Evolutionary conservation across 805 yeast genomes (phyloP), one percentile per base, ranked within the genome.

Genomic region (Jamesozyma spencerorum): DNA sequence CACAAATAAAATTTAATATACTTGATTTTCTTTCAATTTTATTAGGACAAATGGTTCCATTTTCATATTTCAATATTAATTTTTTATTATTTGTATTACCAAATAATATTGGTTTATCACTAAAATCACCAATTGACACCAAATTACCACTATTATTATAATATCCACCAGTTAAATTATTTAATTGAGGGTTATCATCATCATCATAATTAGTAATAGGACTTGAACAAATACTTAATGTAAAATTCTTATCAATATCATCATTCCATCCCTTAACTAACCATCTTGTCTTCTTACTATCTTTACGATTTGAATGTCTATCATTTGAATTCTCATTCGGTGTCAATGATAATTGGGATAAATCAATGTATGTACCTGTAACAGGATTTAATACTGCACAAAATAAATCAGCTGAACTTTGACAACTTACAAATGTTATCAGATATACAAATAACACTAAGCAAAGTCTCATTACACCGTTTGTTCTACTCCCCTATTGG

Each of bases 1-100:
- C 95, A 60, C 96, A 86, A 12, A 79, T 72, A 48, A 86, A 83
- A 18, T 84, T 72, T 36, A 86, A 55, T 3, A 84, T 58, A 0
- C 94, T 74, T 2, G 87, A 76, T 51, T 73, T 80, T 37, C 76
- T 66, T 29, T 67, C 71, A 37, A 69, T 61, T 0, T 82, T 81
- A 43, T 71, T 68, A 17, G 72, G 64, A 62, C 87, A 77, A 51
- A 59, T 66, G 33, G 79, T 75, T 2, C 95, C 95, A 53, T 76
- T 72, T 30, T 65, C 71, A 59, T 87, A 87, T 32, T 79, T 79
- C 46, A 86, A 57, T 1, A 81, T 72, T 44, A 87, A 55, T 52
- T 82, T 82, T 42, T 77, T 71, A 34, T 36, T 47, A 10, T 22
- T 22, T 18, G 20, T 38, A 14, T 17, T 12, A 17, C 47, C 47